Evolutionary conservation across 306 rosid genomes (phyloP).

Genomic region (Acmispon strigosus): DNA sequence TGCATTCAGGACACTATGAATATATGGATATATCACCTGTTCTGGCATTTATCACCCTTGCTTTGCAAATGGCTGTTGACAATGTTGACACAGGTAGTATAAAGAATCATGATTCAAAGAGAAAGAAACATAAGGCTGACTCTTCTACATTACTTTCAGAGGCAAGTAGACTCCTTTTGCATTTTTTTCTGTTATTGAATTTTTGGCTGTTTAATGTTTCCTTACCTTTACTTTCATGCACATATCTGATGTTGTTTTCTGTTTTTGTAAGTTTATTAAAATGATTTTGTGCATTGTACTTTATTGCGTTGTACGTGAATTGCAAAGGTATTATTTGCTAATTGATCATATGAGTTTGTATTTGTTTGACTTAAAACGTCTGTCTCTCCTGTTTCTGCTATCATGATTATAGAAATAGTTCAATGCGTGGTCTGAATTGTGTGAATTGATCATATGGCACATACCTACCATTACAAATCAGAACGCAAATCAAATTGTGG

Average conservation of each 20-base stretch:
- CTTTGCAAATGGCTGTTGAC: constrained; percentile 56
- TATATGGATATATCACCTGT: constrained; percentile 59
- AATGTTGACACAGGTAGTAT: constrained; percentile 28
- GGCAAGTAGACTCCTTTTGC: constrained; percentile 43
- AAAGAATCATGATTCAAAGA: constrained; percentile 22
- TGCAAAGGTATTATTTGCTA: not conserved
- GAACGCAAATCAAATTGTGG: not conserved
- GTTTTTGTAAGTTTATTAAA: not conserved
- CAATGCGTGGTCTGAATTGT: not conserved
- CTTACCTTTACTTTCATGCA: not conserved
- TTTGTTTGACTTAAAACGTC: not conserved
- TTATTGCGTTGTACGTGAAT: not conserved
- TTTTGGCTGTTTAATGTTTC: not conserved
- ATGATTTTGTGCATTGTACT: not conserved
- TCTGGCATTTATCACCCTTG: constrained; percentile 68
- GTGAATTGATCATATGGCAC: not conserved
- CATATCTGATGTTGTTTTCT: not conserved
- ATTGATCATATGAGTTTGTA: not conserved
- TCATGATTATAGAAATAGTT: not conserved
- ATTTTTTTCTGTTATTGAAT: not conserved
- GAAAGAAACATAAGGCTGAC: constrained; percentile 26
- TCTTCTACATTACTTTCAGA: constrained; percentile 41
- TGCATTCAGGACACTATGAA: constrained; percentile 48
- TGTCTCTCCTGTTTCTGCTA: not conserved
- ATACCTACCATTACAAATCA: not conserved